Evolutionary conservation across 257 asterid species (phyloP).

Genomic region (Scutellaria barbata): DNA sequence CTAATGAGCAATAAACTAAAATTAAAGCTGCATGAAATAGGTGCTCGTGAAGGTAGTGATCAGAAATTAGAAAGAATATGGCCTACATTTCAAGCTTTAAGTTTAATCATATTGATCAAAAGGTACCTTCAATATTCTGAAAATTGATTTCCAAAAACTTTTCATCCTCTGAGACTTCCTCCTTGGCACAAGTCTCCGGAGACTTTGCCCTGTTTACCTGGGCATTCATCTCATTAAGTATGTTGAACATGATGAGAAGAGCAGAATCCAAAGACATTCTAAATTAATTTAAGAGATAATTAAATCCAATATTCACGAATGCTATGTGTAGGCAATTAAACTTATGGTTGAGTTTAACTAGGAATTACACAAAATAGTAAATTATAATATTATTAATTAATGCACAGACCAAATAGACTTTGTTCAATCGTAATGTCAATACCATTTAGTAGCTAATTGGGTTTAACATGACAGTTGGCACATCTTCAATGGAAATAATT

Average conservation of each 20-base stretch:
- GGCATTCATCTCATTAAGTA: constrained; percentile 25
- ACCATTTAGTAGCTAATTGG: constrained; percentile 9
- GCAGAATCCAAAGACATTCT: no score
- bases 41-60: neutral
- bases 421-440: neutral
- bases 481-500: neutral
- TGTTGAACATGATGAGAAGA: neutral
- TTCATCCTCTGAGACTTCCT: constrained; percentile 45
- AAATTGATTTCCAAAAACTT: constrained; percentile 42
- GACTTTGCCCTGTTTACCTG: constrained; percentile 77
- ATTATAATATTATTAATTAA: neutral
- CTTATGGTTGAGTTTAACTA: neutral
- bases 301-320: neutral
- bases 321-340: neutral
- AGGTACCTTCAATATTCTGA: constrained; percentile 57
- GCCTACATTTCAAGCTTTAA: neutral
- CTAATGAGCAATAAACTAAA: neutral
- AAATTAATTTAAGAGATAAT: constrained; percentile 7
- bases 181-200: constrained; percentile 44
- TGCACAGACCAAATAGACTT: constrained; percentile 10
- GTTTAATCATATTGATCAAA: constrained; percentile 1
- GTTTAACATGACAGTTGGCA: neutral
- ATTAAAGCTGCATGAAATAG: neutral
- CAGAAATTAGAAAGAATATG: constrained; percentile 7
- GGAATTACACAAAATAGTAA: neutral